Percentiles rank a stretch among this genome's conserved stretches.
Evolutionary conservation across 805 yeast species (phyloP).

Genomic region (Metschnikowia baotianmanensis): DNA sequence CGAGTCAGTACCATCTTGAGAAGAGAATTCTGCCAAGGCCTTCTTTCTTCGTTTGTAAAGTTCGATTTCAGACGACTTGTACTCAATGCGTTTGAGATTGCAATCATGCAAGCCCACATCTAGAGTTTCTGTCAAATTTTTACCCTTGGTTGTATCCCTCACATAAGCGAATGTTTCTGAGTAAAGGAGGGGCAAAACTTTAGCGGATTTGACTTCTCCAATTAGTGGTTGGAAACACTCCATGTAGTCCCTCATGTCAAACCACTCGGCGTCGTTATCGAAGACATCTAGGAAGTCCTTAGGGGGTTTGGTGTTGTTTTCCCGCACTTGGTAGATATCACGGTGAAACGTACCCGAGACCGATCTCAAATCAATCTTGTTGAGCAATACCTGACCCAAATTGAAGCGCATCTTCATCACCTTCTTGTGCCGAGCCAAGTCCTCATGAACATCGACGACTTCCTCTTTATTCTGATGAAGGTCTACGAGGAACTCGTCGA

Average conservation of each 20-base stretch:
- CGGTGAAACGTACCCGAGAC: conserved; percentile 47
- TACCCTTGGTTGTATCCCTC: conserved; percentile 48
- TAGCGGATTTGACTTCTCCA: conserved; percentile 39
- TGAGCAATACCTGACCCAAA: conserved; percentile 59
- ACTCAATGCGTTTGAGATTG: conserved; percentile 30
- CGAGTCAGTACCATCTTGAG: conserved; percentile 5
- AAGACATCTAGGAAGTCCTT: conserved; percentile 32
- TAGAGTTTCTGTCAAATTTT: conserved; percentile 11
- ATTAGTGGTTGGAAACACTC: conserved; percentile 51
- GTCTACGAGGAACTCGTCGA: conserved; percentile 38
- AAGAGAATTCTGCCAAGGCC: conserved; percentile 21
- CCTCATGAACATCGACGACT: conserved; percentile 37
- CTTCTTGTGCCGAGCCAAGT: conserved; percentile 46
- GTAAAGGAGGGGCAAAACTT: conserved; percentile 58
- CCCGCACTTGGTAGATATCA: conserved; percentile 21
- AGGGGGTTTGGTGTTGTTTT: conserved; percentile 6
- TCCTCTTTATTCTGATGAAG: conserved; percentile 43
- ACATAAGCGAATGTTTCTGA: conserved; percentile 70
- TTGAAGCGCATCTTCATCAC: conserved; percentile 58
- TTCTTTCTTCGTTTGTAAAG: conserved; percentile 26
- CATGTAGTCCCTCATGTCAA: conserved; percentile 57
- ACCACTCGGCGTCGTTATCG: conserved; percentile 60
- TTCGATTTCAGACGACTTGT: conserved; percentile 29
- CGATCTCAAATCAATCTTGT: conserved; percentile 58
- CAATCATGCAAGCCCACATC: too few species aligned